A percentile compares a stretch with the other conserved stretches of the same genome.
These are phyloP conservation scores for Helichrysum umbraculigerum DNA, from an alignment of 129 eudicot genomes.

Conservation along the genomic window DNA sequence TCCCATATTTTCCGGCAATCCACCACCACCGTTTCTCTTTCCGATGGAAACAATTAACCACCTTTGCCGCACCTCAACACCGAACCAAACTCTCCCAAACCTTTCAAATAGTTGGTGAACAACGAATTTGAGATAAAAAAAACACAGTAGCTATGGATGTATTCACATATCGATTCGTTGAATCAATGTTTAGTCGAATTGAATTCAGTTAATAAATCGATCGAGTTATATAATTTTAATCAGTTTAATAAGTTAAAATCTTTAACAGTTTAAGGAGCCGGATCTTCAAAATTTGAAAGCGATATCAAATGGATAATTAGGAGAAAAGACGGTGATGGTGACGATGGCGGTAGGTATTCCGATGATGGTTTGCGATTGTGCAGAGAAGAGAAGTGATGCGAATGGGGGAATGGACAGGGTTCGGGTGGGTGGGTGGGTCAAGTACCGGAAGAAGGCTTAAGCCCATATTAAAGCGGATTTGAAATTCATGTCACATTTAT, in stretches of 20 bases:
- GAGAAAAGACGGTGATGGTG: not conserved
- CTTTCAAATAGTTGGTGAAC: conserved; percentile 32
- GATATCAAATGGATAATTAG: not conserved
- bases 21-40: not conserved
- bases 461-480: not conserved
- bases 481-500: too few relatives aligned
- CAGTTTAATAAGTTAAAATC: conserved; percentile 55
- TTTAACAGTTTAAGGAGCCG: conserved; percentile 1
- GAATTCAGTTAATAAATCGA: conserved; percentile 32
- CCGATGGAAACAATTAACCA: conserved; percentile 38
- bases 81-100: conserved; percentile 53
- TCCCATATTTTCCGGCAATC: conserved; percentile 23
- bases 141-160: conserved; percentile 61
- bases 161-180: conserved; percentile 38
- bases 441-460: not conserved
- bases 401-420: too few relatives aligned
- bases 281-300: not conserved
- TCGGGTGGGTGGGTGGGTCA: not conserved
- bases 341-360: not conserved
- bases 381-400: not conserved
- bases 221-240: conserved; percentile 40
- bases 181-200: conserved; percentile 22
- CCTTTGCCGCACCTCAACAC: conserved; percentile 33
- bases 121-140: conserved; percentile 31
- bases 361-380: not conserved